A percentile compares a stretch with the other conserved stretches of the same genome.
phyloP scores from a whole-genome alignment of 2,329 filamentous ascomycete genomes.

The Ceratocystis smalleyi region DNA sequence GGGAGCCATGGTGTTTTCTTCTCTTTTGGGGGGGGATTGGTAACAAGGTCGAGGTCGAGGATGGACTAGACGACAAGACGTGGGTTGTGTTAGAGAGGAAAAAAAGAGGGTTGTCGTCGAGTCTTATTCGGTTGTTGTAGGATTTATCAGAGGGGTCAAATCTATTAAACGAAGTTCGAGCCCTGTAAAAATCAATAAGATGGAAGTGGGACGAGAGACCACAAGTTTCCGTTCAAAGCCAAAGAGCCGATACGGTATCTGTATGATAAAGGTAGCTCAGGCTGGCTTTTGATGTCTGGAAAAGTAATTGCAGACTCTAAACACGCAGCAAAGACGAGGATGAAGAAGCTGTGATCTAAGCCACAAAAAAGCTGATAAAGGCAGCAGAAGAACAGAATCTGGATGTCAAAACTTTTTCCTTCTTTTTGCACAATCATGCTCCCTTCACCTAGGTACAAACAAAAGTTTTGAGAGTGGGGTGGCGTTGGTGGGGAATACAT shows the following conservation, averaged over 20 bases:
- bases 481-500: slow-evolving; percentile 9
- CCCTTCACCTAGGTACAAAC: neutral
- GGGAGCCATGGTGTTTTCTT: slow-evolving; percentile 38
- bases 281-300: neutral
- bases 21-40: neutral
- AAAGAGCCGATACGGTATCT: neutral
- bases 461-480: slow-evolving; percentile 17
- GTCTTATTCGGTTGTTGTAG: slow-evolving; percentile 3
- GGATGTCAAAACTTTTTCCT: neutral
- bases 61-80: slow-evolving; percentile 13
- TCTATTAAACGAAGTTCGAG: slow-evolving; percentile 13
- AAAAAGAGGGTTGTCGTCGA: slow-evolving; percentile 9
- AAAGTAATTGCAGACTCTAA: slow-evolving; percentile 4
- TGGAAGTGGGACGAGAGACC: slow-evolving; percentile 11
- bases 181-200: slow-evolving; percentile 8
- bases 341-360: slow-evolving; percentile 6
- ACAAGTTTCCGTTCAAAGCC: slow-evolving; percentile 1
- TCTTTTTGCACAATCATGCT: slow-evolving; percentile 1
- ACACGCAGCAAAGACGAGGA: neutral
- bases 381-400: neutral
- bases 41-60: slow-evolving; percentile 17
- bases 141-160: slow-evolving; percentile 12
- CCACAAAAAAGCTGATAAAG: slow-evolving; percentile 1
- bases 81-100: slow-evolving; percentile 16
- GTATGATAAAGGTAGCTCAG: neutral